Base-by-base conservation (phyloP, 2,329 filamentous ascomycete species). In the Arthrobotrys iridis region DNA sequence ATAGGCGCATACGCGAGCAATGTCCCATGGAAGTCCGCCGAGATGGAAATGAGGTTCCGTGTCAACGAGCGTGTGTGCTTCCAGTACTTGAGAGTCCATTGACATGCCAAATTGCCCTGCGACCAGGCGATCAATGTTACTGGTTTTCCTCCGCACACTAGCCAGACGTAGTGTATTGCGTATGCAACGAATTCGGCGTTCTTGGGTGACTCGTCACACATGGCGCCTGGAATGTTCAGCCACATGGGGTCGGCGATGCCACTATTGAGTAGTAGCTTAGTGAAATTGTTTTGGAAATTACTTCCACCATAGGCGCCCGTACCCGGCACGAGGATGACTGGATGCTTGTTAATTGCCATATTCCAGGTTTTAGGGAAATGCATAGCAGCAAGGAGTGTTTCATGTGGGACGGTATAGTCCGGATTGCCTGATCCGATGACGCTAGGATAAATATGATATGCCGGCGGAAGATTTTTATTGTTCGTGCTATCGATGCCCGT, bases 11-110 rank as follows among this genome's bases (percentile, higher is more conserved):
- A 24, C 15, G 82, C 83, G 1, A 83, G 65, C 0, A 82, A 58
- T 0, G 85, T 86, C 48, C 86, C 86, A 63, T 84, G 83, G 78
- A 86, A 88, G 77, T 87, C 86, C 0, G 86, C 83, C 7, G 83
- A 85, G 50, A 88, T 82, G 46, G 84, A 83, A 41, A 88, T 82
- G 79, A 86, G 84, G 78, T 88, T 84, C n/a, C 82, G 82, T 1
- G 85, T 82, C 0, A 81, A 80, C 1, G 75, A 77, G 2, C 84
- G 83, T 0, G 84, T 85, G 0, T 84, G 85, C 0, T 85, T 85
- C 85, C 85, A 88, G 81, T 87, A 88, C 77, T 87, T 87, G 76
- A 87, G 81, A 0, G 84, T 85, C 87, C 87, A 88, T 79, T 88
- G 87, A 0, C 84, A 82, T 70, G 86, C 81, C 1, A 88, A 80